phyloP scores from a whole-genome alignment of 208 protist species.

The Trypanosoma rangeli region DNA sequence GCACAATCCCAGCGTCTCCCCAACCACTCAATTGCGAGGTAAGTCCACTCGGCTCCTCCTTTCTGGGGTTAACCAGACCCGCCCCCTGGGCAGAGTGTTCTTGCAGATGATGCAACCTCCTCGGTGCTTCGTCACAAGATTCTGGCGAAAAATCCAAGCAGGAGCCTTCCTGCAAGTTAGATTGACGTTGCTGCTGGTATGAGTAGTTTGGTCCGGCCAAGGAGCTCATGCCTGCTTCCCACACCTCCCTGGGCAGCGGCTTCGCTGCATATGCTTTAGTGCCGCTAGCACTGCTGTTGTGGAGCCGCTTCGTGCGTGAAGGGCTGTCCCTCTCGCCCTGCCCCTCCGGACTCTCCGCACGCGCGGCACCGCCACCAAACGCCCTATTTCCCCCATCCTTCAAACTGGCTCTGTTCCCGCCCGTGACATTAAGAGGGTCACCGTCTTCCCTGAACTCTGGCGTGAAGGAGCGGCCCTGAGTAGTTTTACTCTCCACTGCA shows the following conservation, averaged over 20 bases:
- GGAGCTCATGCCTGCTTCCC: background rate
- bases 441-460: too few relatives aligned
- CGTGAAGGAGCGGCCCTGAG: background rate
- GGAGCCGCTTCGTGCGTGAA: background rate
- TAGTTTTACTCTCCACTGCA: constrained; percentile 5
- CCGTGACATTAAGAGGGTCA: background rate
- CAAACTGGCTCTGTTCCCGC: background rate
- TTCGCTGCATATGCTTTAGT: background rate
- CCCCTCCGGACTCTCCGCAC: background rate
- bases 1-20: background rate
- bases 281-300: background rate
- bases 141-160: background rate
- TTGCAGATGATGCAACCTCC: background rate
- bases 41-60: constrained; percentile 2
- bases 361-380: background rate
- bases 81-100: background rate
- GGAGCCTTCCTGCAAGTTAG: background rate
- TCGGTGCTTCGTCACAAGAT: background rate
- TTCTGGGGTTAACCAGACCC: background rate
- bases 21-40: background rate
- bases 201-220: background rate
- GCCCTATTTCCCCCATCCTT: background rate
- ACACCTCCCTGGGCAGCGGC: background rate
- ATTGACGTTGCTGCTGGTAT: background rate
- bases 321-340: background rate